Evolutionary conservation across 441 rosid species (phyloP).

Genomic region (Euphorbia celastroides): DNA sequence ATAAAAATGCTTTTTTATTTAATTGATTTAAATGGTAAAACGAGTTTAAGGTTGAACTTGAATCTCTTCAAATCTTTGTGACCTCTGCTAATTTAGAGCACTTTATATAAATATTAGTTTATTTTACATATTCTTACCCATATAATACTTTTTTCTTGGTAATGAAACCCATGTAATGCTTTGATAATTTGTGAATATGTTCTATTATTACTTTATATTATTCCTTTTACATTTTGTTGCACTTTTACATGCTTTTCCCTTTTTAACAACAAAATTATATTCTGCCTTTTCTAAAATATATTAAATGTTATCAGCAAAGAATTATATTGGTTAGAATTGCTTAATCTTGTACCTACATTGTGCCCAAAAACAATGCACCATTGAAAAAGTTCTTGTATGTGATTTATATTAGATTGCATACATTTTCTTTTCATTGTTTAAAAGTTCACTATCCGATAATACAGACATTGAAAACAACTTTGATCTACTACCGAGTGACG

Average conservation of each 20-base stretch:
- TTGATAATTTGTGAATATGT: background rate
- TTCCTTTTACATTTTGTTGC: background rate
- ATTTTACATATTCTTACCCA: no score
- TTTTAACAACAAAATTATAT: no score
- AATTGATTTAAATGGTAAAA: no score
- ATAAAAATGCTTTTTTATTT: no score
- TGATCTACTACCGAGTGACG: slow-evolving; percentile 55
- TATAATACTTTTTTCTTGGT: no score
- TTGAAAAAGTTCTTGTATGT: background rate
- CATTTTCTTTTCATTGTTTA: slow-evolving; percentile 79
- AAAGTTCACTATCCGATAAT: slow-evolving; percentile 62
- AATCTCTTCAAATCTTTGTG: no score
- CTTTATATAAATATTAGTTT: no score
- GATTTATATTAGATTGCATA: slow-evolving; percentile 53
- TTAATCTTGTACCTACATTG: background rate
- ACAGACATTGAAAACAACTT: slow-evolving; percentile 48
- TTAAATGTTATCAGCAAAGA: background rate
- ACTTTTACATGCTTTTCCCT: no score
- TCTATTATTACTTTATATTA: background rate
- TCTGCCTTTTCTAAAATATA: background rate
- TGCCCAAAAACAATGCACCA: background rate
- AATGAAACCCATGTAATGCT: background rate
- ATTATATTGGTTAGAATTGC: background rate
- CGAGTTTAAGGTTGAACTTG: no score
- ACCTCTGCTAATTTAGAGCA: no score